Conservation (phyloP, 768 basidiomycete species). For the Mycena venus region DNA sequence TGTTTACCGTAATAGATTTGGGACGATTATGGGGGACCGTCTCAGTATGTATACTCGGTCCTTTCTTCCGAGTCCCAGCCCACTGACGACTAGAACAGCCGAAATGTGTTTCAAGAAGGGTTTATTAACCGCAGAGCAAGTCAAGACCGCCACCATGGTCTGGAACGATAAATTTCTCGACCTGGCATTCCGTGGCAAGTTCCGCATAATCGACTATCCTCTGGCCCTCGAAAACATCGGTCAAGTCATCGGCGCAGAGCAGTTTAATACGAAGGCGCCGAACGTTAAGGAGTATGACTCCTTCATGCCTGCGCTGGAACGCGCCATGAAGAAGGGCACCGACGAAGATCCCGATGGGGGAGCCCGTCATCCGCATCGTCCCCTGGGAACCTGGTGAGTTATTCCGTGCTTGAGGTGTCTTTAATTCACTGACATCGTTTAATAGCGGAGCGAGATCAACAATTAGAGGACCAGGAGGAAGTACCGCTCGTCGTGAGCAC, state of each 20-base stretch:
- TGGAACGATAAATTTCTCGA: no score
- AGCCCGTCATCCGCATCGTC: no score
- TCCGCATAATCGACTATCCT: neutral
- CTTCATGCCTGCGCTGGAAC: neutral
- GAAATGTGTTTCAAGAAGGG: neutral
- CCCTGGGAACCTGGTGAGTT: no score
- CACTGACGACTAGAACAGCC: neutral
- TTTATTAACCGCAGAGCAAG: neutral
- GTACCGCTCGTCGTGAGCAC: no score
- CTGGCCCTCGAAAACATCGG: neutral
- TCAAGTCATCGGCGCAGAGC: no score
- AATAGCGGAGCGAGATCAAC: no score
- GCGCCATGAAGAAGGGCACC: neutral
- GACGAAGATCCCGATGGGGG: no score
- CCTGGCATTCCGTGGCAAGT: neutral
- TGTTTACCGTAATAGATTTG: neutral
- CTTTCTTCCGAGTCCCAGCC: neutral
- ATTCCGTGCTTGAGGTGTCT: no score
- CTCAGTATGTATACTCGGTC: neutral
- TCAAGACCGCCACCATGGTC: neutral
- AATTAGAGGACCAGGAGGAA: no score
- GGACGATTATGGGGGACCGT: neutral
- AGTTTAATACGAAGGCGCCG: neutral
- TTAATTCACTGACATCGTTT: no score
- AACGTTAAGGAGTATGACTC: neutral